Base-by-base conservation (phyloP, 495 filamentous ascomycete genomes). In the Rhypophila decipiens region DNA sequence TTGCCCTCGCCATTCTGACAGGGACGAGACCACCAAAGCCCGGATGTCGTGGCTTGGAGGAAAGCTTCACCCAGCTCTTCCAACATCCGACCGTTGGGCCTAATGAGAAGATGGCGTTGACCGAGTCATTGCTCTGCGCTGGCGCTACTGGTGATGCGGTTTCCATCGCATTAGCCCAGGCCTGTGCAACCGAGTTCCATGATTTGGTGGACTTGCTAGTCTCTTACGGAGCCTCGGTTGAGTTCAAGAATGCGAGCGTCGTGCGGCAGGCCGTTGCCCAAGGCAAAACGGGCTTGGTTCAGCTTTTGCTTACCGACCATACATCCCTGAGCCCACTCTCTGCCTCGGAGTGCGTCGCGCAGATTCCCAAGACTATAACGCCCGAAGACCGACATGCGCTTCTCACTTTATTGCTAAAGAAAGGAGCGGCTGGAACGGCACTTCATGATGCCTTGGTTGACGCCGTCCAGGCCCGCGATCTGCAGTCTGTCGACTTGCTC, bases 121-220 rank as follows among this genome's bases (percentile, higher is more conserved):
- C 66, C 2, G 71, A 76, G 50, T 59, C 71, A 7, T 49, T 76
- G 3, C 54, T 76, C 5, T 73, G 66, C n/a, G 69, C 69, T 1
- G 72, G 72, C 0, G 70, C 71, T 2, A 50, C 57, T 7, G 71
- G 72, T 7, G 68, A 71, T 31, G 50, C 58, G 2, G 44, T 69
- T 5, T 60, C 70, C 1, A 44, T 58, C 17, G 69, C 71, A 0
- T 49, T 76, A 8, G 39, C 63, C 2, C 63, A 69, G 13, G 64
- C 71, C 8, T 64, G 60, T 47, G 45, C 53, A 2, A 53, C 61
- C 20, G 61, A 64, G 29, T 72, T 67, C 39, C 62, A 67, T 48
- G 69, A 76, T 39, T 68, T 76, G 70, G 62, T 69, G 10, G 57
- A 58, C 35, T 51, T 76, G n/a, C 51, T 76, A 13, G 51, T 73